phyloP scores from a whole-genome alignment of 1,284 basidiomycete species.

The Neonothopanus nambi region DNA sequence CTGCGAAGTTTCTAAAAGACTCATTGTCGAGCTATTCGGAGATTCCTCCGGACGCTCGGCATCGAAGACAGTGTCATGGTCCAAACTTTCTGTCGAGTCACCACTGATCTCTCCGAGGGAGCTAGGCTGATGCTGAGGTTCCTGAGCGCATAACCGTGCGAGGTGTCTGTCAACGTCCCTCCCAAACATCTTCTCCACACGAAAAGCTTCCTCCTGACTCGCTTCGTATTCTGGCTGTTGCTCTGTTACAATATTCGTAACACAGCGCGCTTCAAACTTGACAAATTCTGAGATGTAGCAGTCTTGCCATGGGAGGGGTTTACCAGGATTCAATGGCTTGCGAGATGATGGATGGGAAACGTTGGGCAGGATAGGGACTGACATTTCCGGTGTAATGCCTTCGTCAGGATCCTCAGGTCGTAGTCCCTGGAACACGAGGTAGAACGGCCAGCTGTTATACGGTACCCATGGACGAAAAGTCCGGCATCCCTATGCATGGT shows the following conservation, averaged over 20 bases:
- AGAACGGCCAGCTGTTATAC: constrained; percentile 6
- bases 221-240: constrained; percentile 1
- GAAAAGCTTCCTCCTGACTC: not conserved
- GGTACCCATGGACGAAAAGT: not conserved
- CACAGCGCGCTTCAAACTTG: not conserved
- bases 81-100: not conserved
- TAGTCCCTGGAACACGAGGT: constrained; percentile 9
- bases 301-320: constrained; percentile 13
- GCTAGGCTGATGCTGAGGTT: not conserved
- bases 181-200: not conserved
- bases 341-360: constrained; percentile 8
- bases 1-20: too few relatives aligned
- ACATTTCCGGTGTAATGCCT: constrained; percentile 10
- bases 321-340: constrained; percentile 5
- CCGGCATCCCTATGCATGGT: not conserved
- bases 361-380: constrained; percentile 14
- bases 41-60: too few relatives aligned
- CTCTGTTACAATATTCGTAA: not conserved
- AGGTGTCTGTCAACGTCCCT: not conserved
- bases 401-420: not conserved
- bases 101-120: constrained; percentile 1
- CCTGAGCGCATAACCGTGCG: too few relatives aligned
- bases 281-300: constrained; percentile 12
- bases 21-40: too few relatives aligned
- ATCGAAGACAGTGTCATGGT: too few relatives aligned